Conservation (phyloP, 2,329 filamentous ascomycete species). For the Penicillium sp. region DNA sequence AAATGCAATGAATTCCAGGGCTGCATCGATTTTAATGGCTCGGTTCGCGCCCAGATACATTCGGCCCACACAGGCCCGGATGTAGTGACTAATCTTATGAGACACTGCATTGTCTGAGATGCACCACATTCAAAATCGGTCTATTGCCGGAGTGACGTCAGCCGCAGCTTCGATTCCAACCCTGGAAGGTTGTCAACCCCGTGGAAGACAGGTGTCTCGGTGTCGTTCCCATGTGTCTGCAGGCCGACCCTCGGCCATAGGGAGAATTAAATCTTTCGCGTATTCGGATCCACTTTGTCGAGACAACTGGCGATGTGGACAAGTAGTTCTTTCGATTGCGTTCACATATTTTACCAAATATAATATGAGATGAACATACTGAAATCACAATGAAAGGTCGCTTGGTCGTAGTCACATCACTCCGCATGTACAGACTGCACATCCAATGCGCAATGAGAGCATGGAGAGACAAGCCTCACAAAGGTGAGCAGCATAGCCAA, state of each 20-base stretch:
- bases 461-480: neutral
- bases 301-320: neutral
- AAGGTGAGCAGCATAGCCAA: neutral
- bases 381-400: neutral
- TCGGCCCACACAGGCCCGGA: neutral
- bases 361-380: neutral
- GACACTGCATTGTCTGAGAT: conserved; percentile 3
- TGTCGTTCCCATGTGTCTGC: neutral
- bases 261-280: neutral
- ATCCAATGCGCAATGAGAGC: neutral
- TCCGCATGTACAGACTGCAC: neutral
- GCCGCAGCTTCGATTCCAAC: neutral
- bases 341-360: too few species aligned
- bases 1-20: neutral
- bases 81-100: neutral
- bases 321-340: too few species aligned
- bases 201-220: neutral
- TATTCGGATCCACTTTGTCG: neutral
- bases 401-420: neutral
- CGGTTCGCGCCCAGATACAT: neutral
- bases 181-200: neutral
- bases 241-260: neutral
- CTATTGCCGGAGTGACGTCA: conserved; percentile 6
- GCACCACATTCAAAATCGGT: neutral
- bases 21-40: neutral